Percentiles rank a stretch among this genome's conserved stretches.
Conservation (phyloP, 225 moss, liverwort and hornwort genomes). For the Sphagnum contortum region DNA sequence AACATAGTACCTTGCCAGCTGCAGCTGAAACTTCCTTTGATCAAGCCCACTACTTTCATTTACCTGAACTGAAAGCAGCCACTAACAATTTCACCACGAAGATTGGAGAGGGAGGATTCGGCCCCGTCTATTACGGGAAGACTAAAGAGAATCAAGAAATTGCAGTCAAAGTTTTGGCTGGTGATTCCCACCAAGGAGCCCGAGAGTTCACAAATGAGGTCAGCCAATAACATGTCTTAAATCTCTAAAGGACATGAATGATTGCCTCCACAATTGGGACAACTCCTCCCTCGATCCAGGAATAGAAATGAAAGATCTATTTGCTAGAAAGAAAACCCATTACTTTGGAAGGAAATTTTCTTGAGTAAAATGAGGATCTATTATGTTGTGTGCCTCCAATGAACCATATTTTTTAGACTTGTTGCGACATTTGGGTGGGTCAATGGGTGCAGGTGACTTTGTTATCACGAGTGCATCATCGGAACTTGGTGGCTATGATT, state of each 20-base stretch:
- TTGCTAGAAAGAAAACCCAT: no score
- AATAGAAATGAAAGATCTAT: no score
- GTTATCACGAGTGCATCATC: constrained; percentile 18
- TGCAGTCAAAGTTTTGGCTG: constrained; percentile 49
- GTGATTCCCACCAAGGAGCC: constrained; percentile 37
- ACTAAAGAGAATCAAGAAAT: constrained; percentile 39
- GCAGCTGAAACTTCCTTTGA: background rate
- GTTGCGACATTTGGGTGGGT: no score
- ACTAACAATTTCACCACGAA: constrained; percentile 21
- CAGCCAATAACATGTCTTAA: background rate
- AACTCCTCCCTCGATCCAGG: no score
- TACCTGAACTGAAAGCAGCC: constrained; percentile 22
- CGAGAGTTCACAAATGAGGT: constrained; percentile 59
- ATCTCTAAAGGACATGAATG: background rate
- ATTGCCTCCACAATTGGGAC: background rate
- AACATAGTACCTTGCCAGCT: background rate
- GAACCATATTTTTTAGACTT: no score
- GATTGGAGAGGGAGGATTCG: constrained; percentile 43
- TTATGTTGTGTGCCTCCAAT: no score
- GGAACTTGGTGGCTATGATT: constrained; percentile 16
- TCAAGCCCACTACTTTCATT: constrained; percentile 5
- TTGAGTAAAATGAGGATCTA: no score
- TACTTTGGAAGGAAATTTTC: no score
- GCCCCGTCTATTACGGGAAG: constrained; percentile 45
- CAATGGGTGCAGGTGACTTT: constrained; percentile 6